phyloP scores from a whole-genome alignment of 768 basidiomycete genomes.

The Rhizopogon rudus region DNA sequence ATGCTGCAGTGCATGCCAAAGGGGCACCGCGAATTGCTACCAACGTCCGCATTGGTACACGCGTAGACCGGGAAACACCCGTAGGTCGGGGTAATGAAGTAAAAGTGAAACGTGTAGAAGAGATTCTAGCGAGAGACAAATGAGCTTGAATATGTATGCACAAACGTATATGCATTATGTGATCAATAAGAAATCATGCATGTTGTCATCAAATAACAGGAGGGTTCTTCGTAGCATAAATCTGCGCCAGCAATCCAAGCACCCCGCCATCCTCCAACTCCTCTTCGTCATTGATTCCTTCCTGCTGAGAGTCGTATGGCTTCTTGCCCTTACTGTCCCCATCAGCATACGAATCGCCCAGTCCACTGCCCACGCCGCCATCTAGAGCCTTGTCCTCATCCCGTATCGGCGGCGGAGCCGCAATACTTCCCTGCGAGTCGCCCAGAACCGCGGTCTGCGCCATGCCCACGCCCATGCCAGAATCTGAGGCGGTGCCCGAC shows the following conservation, averaged over 20 bases:
- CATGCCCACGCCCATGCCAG: conserved; percentile 38
- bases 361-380: conserved; percentile 53
- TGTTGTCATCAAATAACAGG: conserved; percentile 35
- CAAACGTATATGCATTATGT: not conserved
- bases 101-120: conserved; percentile 79
- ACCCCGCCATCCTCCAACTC: conserved; percentile 76
- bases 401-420: conserved; percentile 20
- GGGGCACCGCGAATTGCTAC: conserved; percentile 79
- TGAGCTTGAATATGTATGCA: conserved; percentile 2
- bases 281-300: conserved; percentile 57
- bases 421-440: conserved; percentile 64
- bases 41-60: conserved; percentile 93
- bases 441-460: conserved; percentile 72
- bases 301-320: conserved; percentile 35
- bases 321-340: conserved; percentile 41
- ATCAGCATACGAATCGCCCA: conserved; percentile 76
- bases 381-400: conserved; percentile 46
- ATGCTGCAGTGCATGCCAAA: conserved; percentile 76
- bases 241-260: conserved; percentile 80
- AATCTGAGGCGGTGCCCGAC: conserved; percentile 39
- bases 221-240: conserved; percentile 60
- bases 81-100: conserved; percentile 69
- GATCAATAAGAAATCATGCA: not conserved
- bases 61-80: conserved; percentile 60
- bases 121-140: conserved; percentile 52